Evolutionary conservation across 129 eudicot genomes (phyloP).

Genomic region (Centrapalus pauciflorus): DNA sequence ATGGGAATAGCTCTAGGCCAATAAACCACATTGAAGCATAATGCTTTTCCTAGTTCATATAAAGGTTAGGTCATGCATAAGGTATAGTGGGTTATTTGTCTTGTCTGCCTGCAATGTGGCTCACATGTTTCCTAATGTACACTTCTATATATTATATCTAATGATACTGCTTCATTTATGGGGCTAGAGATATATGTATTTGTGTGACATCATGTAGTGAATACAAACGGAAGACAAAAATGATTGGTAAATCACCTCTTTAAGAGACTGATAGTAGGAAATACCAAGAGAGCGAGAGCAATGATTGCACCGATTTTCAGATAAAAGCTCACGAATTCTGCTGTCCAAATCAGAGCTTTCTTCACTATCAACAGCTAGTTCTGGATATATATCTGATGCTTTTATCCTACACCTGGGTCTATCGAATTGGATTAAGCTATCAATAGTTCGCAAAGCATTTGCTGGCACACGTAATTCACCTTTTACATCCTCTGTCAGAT

Average conservation of each 20-base stretch:
- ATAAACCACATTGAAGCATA: not conserved
- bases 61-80: too few relatives aligned
- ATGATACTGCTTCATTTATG: not conserved
- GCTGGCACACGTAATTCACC: slow-evolving; percentile 82
- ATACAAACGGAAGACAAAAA: slow-evolving; percentile 6
- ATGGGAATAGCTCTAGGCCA: not conserved
- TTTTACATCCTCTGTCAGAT: slow-evolving; percentile 65
- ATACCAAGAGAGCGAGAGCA: slow-evolving; percentile 64
- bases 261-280: slow-evolving; percentile 78
- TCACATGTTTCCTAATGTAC: not conserved
- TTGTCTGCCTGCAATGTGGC: not conserved
- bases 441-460: slow-evolving; percentile 68
- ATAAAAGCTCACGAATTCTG: slow-evolving; percentile 58
- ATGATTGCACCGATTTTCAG: slow-evolving; percentile 59
- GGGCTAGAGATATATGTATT: not conserved
- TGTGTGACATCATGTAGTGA: not conserved
- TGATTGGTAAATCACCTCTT: slow-evolving; percentile 59
- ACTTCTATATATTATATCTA: not conserved
- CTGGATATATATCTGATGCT: slow-evolving; percentile 63
- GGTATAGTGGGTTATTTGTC: not conserved
- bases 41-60: not conserved
- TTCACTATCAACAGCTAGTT: slow-evolving; percentile 38
- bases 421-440: slow-evolving; percentile 86
- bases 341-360: slow-evolving; percentile 62
- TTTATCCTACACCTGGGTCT: slow-evolving; percentile 74